Evolutionary conservation across 441 rosid species (phyloP), one percentile per base, ranked within the genome.

Genomic region (Populus tomentosa): DNA sequence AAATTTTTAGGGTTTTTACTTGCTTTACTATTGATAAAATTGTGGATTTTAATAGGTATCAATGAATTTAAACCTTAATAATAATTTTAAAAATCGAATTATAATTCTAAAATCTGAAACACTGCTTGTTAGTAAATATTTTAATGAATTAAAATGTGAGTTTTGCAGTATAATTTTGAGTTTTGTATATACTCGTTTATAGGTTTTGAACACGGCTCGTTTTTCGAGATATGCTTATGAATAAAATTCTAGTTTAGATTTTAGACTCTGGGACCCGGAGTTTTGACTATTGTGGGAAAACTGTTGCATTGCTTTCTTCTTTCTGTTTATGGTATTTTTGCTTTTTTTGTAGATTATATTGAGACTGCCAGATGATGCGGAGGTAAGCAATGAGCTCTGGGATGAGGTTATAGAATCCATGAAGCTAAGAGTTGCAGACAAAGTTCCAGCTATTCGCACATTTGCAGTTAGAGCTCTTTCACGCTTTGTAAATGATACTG

Each of bases 401-500:
- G 98, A 97, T 78, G 93, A 92, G 78, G 97, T 94, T 65, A 91
- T 97, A 70, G 95, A 90, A 26, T 73, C 90, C 75, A 89, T 97
- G 98, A 93, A 87, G 88, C 13, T 88, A 69, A 85, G 97, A 21
- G 91, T 89, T 20, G 77, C 80, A 38, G 99, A 94, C 76, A 97
- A 91, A 88, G 91, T 88, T 76, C 89, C 99, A 36, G 81, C 84
- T 46, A 87, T 92, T 42, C 94, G 98, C 72, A 81, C 89, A 13
- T 91, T 90, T 87, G 95, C 99, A 67, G 89, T 94, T 20, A 89
- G 98, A 86, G 93, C 97, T 40, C 98, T 97, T 77, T 92, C 98
- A 2, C 97, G 99, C 24, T 97, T 97, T 84, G 92, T 79, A n/a
- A 90, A 88, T 64, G 99, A 94, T 83, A 76, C 93, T 53, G 99